Percentiles rank a stretch among this genome's conserved stretches.
phyloP scores from a whole-genome alignment of 1,284 basidiomycete species.

The Ganoderma meredithae region DNA sequence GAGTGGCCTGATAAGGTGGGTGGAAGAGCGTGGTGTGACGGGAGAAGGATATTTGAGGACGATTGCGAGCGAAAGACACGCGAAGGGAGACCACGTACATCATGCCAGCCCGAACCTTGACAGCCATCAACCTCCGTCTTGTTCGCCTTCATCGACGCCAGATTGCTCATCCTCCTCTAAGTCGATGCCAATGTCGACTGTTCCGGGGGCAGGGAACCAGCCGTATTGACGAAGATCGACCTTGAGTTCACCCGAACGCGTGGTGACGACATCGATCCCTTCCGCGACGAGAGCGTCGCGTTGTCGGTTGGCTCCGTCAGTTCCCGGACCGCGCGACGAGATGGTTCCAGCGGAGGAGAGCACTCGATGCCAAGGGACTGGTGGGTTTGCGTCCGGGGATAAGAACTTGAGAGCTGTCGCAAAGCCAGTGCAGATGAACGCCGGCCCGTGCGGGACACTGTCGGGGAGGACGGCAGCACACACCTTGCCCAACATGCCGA shows the following conservation, averaged over 20 bases:
- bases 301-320: slow-evolving; percentile 71
- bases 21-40: neutral
- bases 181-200: slow-evolving; percentile 33
- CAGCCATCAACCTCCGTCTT: neutral
- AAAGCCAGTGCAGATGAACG: neutral
- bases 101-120: neutral
- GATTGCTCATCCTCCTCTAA: slow-evolving; percentile 10
- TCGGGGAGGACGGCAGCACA: slow-evolving; percentile 25
- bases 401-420: slow-evolving; percentile 82
- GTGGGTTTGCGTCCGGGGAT: slow-evolving; percentile 60
- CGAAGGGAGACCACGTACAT: neutral
- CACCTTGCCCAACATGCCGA: slow-evolving; percentile 87
- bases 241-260: slow-evolving; percentile 53
- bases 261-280: slow-evolving; percentile 68
- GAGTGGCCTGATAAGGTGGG: neutral
- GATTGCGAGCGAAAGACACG: neutral
- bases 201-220: slow-evolving; percentile 61
- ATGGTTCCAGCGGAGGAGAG: slow-evolving; percentile 73
- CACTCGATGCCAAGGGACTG: slow-evolving; percentile 81
- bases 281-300: slow-evolving; percentile 72
- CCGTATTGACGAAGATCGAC: slow-evolving; percentile 60
- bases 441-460: neutral
- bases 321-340: slow-evolving; percentile 83
- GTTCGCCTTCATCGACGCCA: neutral
- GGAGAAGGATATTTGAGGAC: neutral